Percentiles rank a stretch among this genome's conserved stretches.
These are phyloP conservation scores for Rhizopus microsporus DNA, from an alignment of 371 early-diverging fungal species.

Conservation along the genomic window DNA sequence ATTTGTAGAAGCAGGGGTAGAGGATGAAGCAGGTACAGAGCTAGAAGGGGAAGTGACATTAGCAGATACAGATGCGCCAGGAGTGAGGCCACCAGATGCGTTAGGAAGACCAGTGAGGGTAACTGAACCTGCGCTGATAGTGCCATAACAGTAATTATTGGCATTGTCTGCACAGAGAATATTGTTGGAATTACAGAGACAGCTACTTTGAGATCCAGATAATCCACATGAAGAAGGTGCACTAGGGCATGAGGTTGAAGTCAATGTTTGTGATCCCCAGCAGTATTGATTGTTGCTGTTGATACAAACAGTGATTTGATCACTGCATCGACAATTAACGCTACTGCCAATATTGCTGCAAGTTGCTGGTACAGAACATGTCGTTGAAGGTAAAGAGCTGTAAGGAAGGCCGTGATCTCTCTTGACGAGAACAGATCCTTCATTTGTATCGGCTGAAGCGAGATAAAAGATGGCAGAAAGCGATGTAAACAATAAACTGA, in stretches of 20 bases:
- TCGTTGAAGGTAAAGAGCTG: conserved; percentile 30
- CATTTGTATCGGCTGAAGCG: conserved; percentile 8
- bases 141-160: conserved; percentile 46
- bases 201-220: conserved; percentile 23
- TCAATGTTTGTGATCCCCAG: conserved; percentile 43
- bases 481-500: conserved; percentile 22
- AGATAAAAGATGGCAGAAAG: conserved; percentile 15
- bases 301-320: conserved; percentile 32
- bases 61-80: conserved; percentile 13
- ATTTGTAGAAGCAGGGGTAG: conserved; percentile 3
- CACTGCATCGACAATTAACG: conserved; percentile 39
- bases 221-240: conserved; percentile 33
- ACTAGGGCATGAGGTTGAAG: conserved; percentile 31
- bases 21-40: conserved; percentile 11
- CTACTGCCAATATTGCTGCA: conserved; percentile 33
- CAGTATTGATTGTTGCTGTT: conserved; percentile 35
- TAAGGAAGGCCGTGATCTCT: conserved; percentile 45
- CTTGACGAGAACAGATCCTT: conserved; percentile 21
- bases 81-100: conserved; percentile 11
- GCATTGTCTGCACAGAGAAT: conserved; percentile 47
- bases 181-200: conserved; percentile 36
- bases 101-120: conserved; percentile 23
- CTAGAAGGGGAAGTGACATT: not conserved
- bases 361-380: conserved; percentile 30
- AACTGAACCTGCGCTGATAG: conserved; percentile 11